phyloP scores from a whole-genome alignment of 495 filamentous ascomycete species.

The Symbiotaphrina buchneri region DNA sequence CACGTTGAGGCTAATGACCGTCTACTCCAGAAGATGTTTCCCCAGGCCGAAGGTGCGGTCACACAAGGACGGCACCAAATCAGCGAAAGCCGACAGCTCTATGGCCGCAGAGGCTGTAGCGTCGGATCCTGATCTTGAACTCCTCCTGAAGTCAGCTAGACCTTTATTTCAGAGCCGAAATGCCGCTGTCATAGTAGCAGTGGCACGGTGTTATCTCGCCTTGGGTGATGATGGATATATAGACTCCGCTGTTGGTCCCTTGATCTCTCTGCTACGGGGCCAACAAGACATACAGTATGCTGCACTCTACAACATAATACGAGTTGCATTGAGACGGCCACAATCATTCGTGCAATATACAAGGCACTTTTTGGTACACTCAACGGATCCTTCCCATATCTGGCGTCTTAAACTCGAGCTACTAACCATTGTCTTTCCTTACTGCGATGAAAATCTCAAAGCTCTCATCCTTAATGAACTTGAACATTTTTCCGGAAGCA shows the following conservation, averaged over 20 bases:
- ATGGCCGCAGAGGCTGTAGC: conserved; percentile 28
- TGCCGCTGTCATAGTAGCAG: conserved; percentile 74
- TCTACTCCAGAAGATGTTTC: conserved; percentile 78
- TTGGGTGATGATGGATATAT: conserved; percentile 59
- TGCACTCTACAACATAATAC: conserved; percentile 82
- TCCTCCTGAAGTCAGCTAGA: conserved; percentile 59
- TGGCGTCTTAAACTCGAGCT: conserved; percentile 84
- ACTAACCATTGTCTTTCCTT: conserved; percentile 71
- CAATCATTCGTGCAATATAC: conserved; percentile 61
- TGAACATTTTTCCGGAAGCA: conserved; percentile 67
- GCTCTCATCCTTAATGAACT: conserved; percentile 76
- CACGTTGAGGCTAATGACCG: conserved; percentile 53
- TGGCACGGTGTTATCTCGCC: conserved; percentile 64
- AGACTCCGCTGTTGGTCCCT: conserved; percentile 47
- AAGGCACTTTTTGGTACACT: conserved; percentile 67
- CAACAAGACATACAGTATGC: conserved; percentile 73
- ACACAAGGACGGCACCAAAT: conserved; percentile 30
- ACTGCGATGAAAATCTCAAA: conserved; percentile 51
- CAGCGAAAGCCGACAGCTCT: conserved; percentile 58
- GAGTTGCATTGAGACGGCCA: conserved; percentile 52
- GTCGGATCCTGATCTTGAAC: conserved; percentile 63
- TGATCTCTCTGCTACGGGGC: conserved; percentile 65
- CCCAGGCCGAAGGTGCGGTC: conserved; percentile 37
- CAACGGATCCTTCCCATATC: conserved; percentile 59
- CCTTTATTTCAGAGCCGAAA: conserved; percentile 82